Base-by-base conservation (phyloP, 208 protist genomes). In the Acanthamoeba lenticulata region DNA sequence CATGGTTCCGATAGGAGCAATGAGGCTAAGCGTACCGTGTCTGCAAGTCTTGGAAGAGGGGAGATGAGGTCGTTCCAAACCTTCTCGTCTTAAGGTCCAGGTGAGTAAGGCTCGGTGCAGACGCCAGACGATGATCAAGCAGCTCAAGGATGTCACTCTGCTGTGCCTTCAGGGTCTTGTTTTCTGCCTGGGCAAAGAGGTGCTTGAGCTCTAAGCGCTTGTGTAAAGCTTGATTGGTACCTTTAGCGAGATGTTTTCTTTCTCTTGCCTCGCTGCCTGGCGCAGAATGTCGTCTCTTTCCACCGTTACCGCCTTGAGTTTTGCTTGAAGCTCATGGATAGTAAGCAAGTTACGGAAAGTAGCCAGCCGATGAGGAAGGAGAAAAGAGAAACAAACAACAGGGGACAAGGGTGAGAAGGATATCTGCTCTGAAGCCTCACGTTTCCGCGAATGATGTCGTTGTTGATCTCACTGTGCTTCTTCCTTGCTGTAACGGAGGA, bases 361-460 rank as follows among this genome's bases (percentile, higher is more conserved):
- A 29, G 4, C n/a, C 11, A 74, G 0, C 2, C 5, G 19, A 44
- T n/a, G 21, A 1, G 9, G 38, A 42, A 44, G 29, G 9, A 19
- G 49, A 19, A 24, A n/a, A n/a, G 55, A 15, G 9, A 15, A 52
- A 52, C 47, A 15, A 52, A 15, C 47, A 52, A 52, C 7, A 86
- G 17, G 44, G 44, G 36, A 21, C 21, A 86, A 57, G n/a, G n/a
- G 44, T 60, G 44, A 17, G n/a, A 79, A 79, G 67, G 67, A 79
- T 86, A 86, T 86, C 77, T 57, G n/a, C 19, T 60, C 77, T 86
- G 77, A 38, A 86, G 77, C 45, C 77, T 86, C 27, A 86, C 77
- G 44, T 86, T 86, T 3, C 15, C 77, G 21, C 77, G 77, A 4
- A 86, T 86, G 77, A 86, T 60, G 34, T 86, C 77, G 77, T 86